Evolutionary conservation across 768 basidiomycete genomes (phyloP).

Genomic region (Mycena olivaceomarginata): DNA sequence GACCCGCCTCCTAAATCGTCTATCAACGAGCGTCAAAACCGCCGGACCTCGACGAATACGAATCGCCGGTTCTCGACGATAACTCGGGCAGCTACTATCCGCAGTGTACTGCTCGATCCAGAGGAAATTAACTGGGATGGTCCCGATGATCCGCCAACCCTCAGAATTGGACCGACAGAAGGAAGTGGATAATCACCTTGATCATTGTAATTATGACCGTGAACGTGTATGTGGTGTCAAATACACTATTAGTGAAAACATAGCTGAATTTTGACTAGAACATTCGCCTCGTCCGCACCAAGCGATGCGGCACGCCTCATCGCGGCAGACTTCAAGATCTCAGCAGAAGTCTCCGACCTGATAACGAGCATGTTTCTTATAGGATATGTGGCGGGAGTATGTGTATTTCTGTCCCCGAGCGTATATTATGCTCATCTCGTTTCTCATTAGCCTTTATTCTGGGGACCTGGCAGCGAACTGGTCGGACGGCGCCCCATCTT

Average conservation of each 20-base stretch:
- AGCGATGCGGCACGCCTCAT: conserved; percentile 61
- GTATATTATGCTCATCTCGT: conserved; percentile 48
- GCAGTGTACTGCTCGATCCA: conserved; percentile 48
- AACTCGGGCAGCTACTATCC: conserved; percentile 25
- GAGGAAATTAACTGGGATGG: conserved; percentile 73
- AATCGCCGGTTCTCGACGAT: background rate
- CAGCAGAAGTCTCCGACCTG: conserved; percentile 67
- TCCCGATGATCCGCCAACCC: conserved; percentile 74
- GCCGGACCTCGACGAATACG: background rate
- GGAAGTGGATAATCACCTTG: conserved; percentile 70
- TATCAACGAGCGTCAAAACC: background rate
- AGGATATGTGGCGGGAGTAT: conserved; percentile 73
- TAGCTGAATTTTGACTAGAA: conserved; percentile 54
- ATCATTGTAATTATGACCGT: conserved; percentile 68
- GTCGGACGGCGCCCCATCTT: conserved; percentile 73
- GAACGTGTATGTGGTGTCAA: conserved; percentile 66
- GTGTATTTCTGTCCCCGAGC: conserved; percentile 69
- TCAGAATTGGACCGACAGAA: conserved; percentile 67
- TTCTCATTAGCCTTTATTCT: conserved; percentile 65
- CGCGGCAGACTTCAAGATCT: conserved; percentile 60
- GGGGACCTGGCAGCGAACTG: conserved; percentile 79
- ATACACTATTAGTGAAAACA: background rate
- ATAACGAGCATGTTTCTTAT: conserved; percentile 70
- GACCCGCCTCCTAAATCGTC: conserved; percentile 49
- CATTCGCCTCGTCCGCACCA: conserved; percentile 78